Evolutionary conservation across 441 rosid species (phyloP), one percentile per base, ranked within the genome.

Genomic region (Eutrema salsugineum): DNA sequence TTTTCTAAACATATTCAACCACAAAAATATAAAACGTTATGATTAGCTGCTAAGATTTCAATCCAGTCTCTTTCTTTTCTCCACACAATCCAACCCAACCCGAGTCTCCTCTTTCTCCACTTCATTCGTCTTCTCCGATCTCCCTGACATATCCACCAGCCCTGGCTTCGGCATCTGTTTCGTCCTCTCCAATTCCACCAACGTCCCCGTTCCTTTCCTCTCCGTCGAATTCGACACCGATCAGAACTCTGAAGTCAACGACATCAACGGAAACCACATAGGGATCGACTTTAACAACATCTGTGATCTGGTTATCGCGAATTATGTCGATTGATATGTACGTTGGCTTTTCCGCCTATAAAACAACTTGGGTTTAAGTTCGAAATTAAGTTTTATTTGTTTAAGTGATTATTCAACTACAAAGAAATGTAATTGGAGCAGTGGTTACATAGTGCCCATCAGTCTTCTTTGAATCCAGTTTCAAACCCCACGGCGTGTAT

Each of bases 121-220:
- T 63, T 81, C 91, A 19, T 90, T 90, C 63, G 83, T 92, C 65
- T 88, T 92, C 88, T 92, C 96, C 2, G 33, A 87, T 19, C 75
- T 88, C 63, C 96, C 94, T 4, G 79, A 88, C 58, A 86, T 90
- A 54, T 73, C 90, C 35, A 70, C 89, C 3, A 87, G 87, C 33
- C 96, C 98, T 0, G 91, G 93, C 5, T 90, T 90, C 28, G 98
- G 96, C 79, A 91, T 93, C 70, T 83, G 88, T 51, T 88, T 93
- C 77, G 90, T 86, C 70, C 93, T 90, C 78, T 84, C 88, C 61
- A 88, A 90, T 50, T 84, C 83, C 70, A 87, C 95, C 0, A 48
- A 79, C 32, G 48, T 88, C 27, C 83, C 87, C 4, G 70, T 70
- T 19, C 64, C 93, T 15, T 91, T 90, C 22, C 77, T 88, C n/a